Evolutionary conservation across 2,329 filamentous ascomycete genomes (phyloP), one percentile per base, ranked within the genome.

Genomic region (Sarocladiaceae sp.): DNA sequence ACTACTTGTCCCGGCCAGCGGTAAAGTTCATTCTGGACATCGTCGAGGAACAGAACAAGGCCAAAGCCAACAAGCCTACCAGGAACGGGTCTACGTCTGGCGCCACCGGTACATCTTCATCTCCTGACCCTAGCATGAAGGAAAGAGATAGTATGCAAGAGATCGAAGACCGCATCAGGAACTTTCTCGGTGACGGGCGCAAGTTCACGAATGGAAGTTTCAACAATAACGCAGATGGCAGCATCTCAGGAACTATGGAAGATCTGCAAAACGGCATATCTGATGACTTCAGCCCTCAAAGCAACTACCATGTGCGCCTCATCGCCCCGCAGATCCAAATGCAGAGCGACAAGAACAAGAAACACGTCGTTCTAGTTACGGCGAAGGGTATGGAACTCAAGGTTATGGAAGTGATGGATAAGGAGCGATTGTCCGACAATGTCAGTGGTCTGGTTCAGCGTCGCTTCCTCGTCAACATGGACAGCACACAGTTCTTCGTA

Each of bases 11-110:
- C 10, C 81, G 91, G 37, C 82, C 89, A 50, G 94, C 93, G 3
- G 87, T 98, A 58, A 98, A 97, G 58, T 98, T 98, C 60, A 97
- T 98, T 47, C 72, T 97, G 9, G 93, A 98, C 62, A 95, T 98
- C 53, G 87, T 98, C 3, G 90, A 97, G 45, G 93, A 98, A 59
- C 90, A 96, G 62, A 79, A 80, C 52, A 93, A 85, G 61, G 78
- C 80, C 16, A 85, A 85, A 57, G 47, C 53, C 13, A 56, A 52
- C 21, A 58, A 63, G 27, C 43, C 43, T n/a, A 37, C 19, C 16
- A 27, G 23, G 15, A 41, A 41, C 13, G 37, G 37, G 9, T 41
- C 37, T 27, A 24, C 29, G 4, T 21, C 23, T 12, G 42, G 6
- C 7, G 32, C 19, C 9, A 40, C 31, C 16, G 45, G 50, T 54